Evolutionary conservation across 2,329 filamentous ascomycete genomes (phyloP).

Genomic region (Ceratocystis lukuohia): DNA sequence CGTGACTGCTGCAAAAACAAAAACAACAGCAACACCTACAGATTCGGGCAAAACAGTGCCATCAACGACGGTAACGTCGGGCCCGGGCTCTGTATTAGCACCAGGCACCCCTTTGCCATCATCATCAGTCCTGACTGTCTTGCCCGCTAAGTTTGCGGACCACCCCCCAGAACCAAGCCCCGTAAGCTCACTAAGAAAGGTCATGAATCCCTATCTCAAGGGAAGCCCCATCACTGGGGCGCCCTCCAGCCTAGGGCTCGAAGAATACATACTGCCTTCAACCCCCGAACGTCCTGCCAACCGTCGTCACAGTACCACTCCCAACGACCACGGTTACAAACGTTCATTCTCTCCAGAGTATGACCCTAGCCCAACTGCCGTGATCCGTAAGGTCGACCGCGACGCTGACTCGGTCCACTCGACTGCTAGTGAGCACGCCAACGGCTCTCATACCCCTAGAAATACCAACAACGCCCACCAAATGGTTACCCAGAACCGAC

Average conservation of each 20-base stretch:
- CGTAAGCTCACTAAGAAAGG: constrained; percentile 67
- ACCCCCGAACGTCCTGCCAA: constrained; percentile 15
- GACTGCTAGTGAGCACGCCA: constrained; percentile 18
- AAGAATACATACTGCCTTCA: constrained; percentile 15
- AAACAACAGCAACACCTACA: too few relatives aligned
- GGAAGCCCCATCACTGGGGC: constrained; percentile 13
- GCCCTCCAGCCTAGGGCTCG: constrained; percentile 6
- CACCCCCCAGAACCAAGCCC: constrained; percentile 41
- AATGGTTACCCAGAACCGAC: background rate
- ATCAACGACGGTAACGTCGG: background rate
- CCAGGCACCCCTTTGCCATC: constrained; percentile 8
- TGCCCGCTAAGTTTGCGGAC: constrained; percentile 26
- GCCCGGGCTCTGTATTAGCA: background rate
- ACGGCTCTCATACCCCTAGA: background rate
- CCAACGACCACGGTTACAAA: constrained; percentile 25
- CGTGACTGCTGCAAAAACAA: background rate
- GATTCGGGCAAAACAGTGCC: background rate
- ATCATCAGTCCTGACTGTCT: constrained; percentile 30
- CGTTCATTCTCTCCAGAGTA: constrained; percentile 64
- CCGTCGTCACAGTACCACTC: constrained; percentile 15
- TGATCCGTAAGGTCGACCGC: constrained; percentile 50
- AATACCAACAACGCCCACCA: background rate
- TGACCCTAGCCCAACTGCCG: constrained; percentile 56
- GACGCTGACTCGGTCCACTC: constrained; percentile 28
- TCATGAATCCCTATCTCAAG: constrained; percentile 72